These are phyloP conservation scores for Dryas alaskensis DNA, from an alignment of 306 rosid genomes.

Conservation along the genomic window DNA sequence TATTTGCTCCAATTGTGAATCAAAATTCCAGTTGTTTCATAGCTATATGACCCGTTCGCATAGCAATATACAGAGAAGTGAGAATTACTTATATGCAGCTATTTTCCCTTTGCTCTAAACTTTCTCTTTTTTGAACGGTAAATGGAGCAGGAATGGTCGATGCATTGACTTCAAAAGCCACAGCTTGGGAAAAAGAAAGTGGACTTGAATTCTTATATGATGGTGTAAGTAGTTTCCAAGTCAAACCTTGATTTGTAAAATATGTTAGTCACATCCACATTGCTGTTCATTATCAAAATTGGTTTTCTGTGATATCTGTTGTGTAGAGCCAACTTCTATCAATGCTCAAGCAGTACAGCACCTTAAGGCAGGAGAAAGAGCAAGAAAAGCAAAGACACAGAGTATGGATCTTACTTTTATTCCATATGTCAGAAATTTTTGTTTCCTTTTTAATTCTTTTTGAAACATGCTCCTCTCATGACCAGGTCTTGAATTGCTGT, in stretches of 20 bases:
- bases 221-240: slow-evolving; percentile 48
- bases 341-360: slow-evolving; percentile 56
- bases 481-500: slow-evolving; percentile 1
- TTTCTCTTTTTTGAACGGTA: slow-evolving; percentile 7
- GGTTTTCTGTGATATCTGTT: slow-evolving; percentile 8
- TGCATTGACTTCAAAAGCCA: slow-evolving; percentile 52
- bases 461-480: slow-evolving; percentile 2
- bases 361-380: slow-evolving; percentile 64
- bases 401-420: slow-evolving; percentile 32
- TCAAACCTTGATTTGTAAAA: not conserved
- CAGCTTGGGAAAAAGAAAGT: slow-evolving; percentile 67
- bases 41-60: not conserved
- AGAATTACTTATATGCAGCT: not conserved
- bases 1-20: not conserved
- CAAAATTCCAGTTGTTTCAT: not conserved
- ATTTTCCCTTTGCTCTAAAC: not conserved
- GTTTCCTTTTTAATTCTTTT: not conserved
- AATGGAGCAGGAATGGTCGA: slow-evolving; percentile 59
- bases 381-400: slow-evolving; percentile 61
- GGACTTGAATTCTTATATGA: slow-evolving; percentile 57
- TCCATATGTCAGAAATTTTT: not conserved
- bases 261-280: not conserved
- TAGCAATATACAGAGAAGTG: not conserved
- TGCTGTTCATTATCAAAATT: not conserved
- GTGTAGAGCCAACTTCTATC: slow-evolving; percentile 49